A percentile compares a stretch with the other conserved stretches of the same genome.
Evolutionary conservation across 2,329 filamentous ascomycete species (phyloP).

Genomic region (Pseudocercospora crystallina): DNA sequence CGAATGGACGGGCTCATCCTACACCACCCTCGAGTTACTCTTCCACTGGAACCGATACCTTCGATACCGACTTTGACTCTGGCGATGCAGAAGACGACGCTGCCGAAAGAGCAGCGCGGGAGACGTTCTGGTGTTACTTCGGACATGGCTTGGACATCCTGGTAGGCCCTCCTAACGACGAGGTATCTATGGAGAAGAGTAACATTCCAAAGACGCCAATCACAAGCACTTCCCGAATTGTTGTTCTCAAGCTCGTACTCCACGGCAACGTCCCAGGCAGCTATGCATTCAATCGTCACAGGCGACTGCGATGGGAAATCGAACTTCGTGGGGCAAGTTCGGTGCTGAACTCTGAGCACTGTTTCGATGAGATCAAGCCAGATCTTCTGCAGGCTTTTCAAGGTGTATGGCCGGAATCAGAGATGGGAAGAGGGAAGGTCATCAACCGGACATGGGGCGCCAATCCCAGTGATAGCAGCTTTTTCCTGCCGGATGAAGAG

Average conservation of each 20-base stretch:
- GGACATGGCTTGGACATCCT: slow-evolving; percentile 91
- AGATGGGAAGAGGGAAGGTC: slow-evolving; percentile 44
- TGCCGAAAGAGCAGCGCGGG: slow-evolving; percentile 55
- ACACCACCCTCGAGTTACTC: slow-evolving; percentile 40
- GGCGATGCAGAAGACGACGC: slow-evolving; percentile 56
- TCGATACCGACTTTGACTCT: slow-evolving; percentile 46
- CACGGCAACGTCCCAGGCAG: slow-evolving; percentile 95
- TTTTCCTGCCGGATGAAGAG: slow-evolving; percentile 36
- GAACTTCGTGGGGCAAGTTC: slow-evolving; percentile 43
- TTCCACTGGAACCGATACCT: slow-evolving; percentile 44
- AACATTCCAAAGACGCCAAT: slow-evolving; percentile 20
- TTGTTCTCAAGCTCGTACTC: slow-evolving; percentile 87
- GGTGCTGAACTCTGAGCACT: slow-evolving; percentile 71
- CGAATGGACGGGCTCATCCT: slow-evolving; percentile 26
- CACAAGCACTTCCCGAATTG: slow-evolving; percentile 54
- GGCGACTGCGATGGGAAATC: slow-evolving; percentile 79
- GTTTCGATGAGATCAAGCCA: slow-evolving; percentile 67
- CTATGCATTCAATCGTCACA: slow-evolving; percentile 93
- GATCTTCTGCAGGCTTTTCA: slow-evolving; percentile 34
- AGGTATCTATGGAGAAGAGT: slow-evolving; percentile 10
- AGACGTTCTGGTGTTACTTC: slow-evolving; percentile 96
- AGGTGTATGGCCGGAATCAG: slow-evolving; percentile 58
- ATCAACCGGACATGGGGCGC: slow-evolving; percentile 39
- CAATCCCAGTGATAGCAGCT: slow-evolving; percentile 32
- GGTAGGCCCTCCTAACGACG: slow-evolving; percentile 69